Evolutionary conservation across 1,284 basidiomycete genomes (phyloP).

Genomic region (Sphagnurus paluster): DNA sequence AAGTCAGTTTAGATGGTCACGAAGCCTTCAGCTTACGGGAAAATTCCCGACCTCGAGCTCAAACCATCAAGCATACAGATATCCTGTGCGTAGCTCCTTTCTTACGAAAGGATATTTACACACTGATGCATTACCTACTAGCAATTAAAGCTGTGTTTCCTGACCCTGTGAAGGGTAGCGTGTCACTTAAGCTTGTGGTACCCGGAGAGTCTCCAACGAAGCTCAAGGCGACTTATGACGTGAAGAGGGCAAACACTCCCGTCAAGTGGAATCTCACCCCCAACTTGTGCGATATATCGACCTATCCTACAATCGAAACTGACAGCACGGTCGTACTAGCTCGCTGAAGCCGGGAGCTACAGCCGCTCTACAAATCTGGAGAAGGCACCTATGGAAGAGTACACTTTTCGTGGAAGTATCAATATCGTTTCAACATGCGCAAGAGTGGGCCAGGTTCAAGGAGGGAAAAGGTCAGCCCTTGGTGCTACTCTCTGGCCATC

Average conservation of each 20-base stretch:
- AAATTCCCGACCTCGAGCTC: not conserved
- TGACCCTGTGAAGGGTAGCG: not conserved
- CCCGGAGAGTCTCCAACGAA: constrained; percentile 1
- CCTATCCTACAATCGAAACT: not conserved
- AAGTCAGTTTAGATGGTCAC: not conserved
- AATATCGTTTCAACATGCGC: constrained; percentile 6
- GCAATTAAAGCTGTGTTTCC: not conserved
- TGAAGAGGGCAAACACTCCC: not conserved
- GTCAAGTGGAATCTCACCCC: constrained; percentile 4
- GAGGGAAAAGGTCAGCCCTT: constrained; percentile 1
- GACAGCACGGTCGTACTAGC: not conserved
- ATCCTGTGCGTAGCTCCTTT: not conserved
- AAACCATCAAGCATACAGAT: not conserved
- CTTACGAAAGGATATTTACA: not conserved
- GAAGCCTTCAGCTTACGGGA: not conserved
- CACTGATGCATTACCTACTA: not conserved
- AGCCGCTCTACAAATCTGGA: not conserved
- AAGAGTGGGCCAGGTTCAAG: not conserved
- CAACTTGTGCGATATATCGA: not conserved
- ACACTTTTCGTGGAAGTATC: not conserved
- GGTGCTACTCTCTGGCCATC: not conserved
- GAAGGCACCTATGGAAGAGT: constrained; percentile 1
- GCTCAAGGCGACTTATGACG: not conserved
- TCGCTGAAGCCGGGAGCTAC: not conserved
- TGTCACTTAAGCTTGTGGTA: not conserved